Base-by-base conservation (phyloP, 2,329 filamentous ascomycete genomes). In the Colletotrichum theobromicola region DNA sequence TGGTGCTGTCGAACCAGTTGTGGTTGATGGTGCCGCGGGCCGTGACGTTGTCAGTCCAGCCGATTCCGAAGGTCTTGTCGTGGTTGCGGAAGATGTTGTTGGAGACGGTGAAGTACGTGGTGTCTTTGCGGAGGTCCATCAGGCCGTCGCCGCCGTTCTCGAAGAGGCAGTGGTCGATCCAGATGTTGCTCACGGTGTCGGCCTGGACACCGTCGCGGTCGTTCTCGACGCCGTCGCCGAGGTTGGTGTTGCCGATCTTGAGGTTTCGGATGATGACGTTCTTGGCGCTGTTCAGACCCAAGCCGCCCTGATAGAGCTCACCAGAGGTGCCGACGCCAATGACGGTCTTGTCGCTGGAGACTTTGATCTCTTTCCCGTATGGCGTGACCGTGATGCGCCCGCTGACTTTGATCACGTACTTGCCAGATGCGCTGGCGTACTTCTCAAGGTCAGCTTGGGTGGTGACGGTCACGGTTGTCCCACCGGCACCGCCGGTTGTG, bases 381-480 rank as follows among this genome's bases (percentile, higher is more conserved):
- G 77, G 79, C 1, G 61, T 74, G 12, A 80, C 73, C 7, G 77
- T 78, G 53, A 80, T 80, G 2, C 62, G 77, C 4, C 78, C 79
- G 57, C 74, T 74, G 9, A 80, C 72, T 26, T 79, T 79, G 61
- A 80, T 78, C 24, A 79, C 78, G n/a, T 78, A 77, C 30, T 77
- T 77, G 18, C 76, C 79, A 15, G 74, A 71, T 1, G 69, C 75
- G 3, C 63, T 68, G 18, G 78, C 77, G 15, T 80, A 80, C 28
- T 75, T 76, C 24, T 77, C 78, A 5, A 80, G 76, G 18, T 80
- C 78, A 4, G 70, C 75, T 24, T 79, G 77, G 4, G 72, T 78
- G 2, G 70, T 70, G 2, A 80, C 77, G 4, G 75, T 63, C 9
- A 80, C 78, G 4, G 75, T 66, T 9, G 77, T 73, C 1, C 79